phyloP scores from a whole-genome alignment of 2,329 filamentous ascomycete genomes.

The Cladophialophora exuberans region DNA sequence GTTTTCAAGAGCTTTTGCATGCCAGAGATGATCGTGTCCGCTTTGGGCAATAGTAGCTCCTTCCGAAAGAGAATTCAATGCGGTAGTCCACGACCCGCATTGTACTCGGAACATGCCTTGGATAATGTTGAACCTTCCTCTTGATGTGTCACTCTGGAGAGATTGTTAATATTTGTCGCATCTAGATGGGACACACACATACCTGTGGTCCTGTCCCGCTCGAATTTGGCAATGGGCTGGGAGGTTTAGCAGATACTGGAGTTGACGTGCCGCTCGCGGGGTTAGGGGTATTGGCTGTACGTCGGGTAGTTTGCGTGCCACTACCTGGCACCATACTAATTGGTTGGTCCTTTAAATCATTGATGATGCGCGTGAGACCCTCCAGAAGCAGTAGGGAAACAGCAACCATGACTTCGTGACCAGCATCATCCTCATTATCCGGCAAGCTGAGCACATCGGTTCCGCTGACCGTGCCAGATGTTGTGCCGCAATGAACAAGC shows the following conservation, averaged over 20 bases:
- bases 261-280: constrained; percentile 10
- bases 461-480: background rate
- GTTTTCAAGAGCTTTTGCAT: constrained; percentile 90
- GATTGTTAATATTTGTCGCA: background rate
- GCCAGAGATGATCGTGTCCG: constrained; percentile 92
- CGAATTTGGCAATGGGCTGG: constrained; percentile 9
- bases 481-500: constrained; percentile 15
- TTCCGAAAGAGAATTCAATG: constrained; percentile 79
- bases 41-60: constrained; percentile 76
- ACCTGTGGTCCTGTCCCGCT: constrained; percentile 15
- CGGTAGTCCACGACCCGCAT: constrained; percentile 87
- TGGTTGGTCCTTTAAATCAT: constrained; percentile 22
- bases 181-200: background rate
- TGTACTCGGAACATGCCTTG: constrained; percentile 57
- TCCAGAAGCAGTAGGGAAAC: constrained; percentile 7
- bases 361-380: constrained; percentile 3
- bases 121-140: constrained; percentile 28
- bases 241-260: constrained; percentile 12
- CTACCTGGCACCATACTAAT: constrained; percentile 29
- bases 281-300: constrained; percentile 13
- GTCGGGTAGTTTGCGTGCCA: constrained; percentile 6
- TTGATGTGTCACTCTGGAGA: constrained; percentile 25
- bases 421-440: constrained; percentile 12
- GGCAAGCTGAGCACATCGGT: constrained; percentile 14
- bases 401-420: constrained; percentile 13